A percentile compares a stretch with the other conserved stretches of the same genome.
These are phyloP conservation scores for Umbellularia californica DNA, from an alignment of 164 flowering plant species.

Conservation along the genomic window DNA sequence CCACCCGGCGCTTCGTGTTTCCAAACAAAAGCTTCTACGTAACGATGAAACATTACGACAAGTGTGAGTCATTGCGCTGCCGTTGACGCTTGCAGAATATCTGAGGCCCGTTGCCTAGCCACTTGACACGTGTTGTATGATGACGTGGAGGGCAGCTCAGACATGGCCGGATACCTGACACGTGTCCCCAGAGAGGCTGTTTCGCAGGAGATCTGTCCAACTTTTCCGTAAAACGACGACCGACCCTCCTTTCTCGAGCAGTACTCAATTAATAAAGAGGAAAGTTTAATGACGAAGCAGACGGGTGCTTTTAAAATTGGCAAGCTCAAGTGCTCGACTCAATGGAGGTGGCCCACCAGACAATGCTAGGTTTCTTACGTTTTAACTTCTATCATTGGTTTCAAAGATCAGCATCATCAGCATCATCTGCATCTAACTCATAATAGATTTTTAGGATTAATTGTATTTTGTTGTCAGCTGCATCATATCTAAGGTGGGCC, in stretches of 20 bases:
- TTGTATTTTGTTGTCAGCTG: no score
- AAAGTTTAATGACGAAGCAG: no score
- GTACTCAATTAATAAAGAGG: no score
- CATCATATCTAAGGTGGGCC: no score
- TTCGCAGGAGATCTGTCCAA: not conserved
- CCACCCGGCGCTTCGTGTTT: not conserved
- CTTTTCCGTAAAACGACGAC: not conserved
- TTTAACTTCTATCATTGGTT: no score
- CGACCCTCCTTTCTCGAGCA: not conserved
- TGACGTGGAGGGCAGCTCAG: not conserved
- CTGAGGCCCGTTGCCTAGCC: not conserved
- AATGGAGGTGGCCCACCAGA: no score
- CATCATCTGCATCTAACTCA: no score
- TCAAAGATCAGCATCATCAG: no score
- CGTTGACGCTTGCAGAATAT: not conserved
- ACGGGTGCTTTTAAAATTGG: no score
- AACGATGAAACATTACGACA: not conserved
- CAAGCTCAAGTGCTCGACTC: no score
- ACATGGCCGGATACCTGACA: not conserved
- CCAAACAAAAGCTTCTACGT: constrained; percentile 4
- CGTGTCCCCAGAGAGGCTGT: not conserved
- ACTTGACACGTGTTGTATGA: not conserved
- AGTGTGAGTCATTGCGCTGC: not conserved
- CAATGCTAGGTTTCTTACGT: no score
- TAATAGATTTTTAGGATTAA: no score